These are phyloP conservation scores for Cladosporium sp. DNA, from an alignment of 2,329 filamentous ascomycete species.

Conservation along the genomic window DNA sequence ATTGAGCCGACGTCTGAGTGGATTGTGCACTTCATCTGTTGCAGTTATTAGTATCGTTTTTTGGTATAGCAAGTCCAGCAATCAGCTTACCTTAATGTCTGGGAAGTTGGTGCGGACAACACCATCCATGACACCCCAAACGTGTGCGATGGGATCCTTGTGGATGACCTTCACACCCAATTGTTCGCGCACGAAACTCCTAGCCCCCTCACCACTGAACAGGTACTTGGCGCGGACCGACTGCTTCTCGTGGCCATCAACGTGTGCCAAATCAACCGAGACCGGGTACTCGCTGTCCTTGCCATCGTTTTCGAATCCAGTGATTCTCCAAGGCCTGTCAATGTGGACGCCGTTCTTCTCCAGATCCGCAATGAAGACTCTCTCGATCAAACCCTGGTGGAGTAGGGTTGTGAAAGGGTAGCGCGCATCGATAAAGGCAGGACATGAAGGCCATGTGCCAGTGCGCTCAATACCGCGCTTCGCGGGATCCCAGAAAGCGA, in stretches of 20 bases:
- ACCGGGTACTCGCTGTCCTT: conserved; percentile 73
- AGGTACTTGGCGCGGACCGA: conserved; percentile 65
- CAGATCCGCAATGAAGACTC: conserved; percentile 63
- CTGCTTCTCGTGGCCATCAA: conserved; percentile 71
- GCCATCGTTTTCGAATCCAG: conserved; percentile 62
- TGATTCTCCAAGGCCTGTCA: conserved; percentile 64
- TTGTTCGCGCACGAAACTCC: conserved; percentile 62
- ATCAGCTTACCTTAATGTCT: conserved; percentile 57
- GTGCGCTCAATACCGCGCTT: conserved; percentile 60
- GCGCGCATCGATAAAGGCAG: conserved; percentile 71
- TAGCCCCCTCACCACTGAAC: conserved; percentile 64
- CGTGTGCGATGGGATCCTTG: conserved; percentile 64
- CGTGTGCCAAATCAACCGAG: conserved; percentile 72
- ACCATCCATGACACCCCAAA: conserved; percentile 69
- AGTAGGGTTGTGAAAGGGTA: conserved; percentile 66
- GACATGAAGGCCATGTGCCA: conserved; percentile 81
- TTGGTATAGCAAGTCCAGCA: background rate
- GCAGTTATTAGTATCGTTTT: conserved; percentile 11
- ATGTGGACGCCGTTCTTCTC: conserved; percentile 59
- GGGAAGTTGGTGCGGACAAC: conserved; percentile 66
- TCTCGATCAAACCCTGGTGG: conserved; percentile 64
- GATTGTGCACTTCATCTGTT: conserved; percentile 68
- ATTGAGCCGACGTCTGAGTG: conserved; percentile 65
- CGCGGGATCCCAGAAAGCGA: conserved; percentile 66
- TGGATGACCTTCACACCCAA: conserved; percentile 67